Percentiles rank a stretch among this genome's conserved stretches.
Evolutionary conservation across 2,329 filamentous ascomycete genomes (phyloP).

Genomic region (Hymenoscyphus salicellus): DNA sequence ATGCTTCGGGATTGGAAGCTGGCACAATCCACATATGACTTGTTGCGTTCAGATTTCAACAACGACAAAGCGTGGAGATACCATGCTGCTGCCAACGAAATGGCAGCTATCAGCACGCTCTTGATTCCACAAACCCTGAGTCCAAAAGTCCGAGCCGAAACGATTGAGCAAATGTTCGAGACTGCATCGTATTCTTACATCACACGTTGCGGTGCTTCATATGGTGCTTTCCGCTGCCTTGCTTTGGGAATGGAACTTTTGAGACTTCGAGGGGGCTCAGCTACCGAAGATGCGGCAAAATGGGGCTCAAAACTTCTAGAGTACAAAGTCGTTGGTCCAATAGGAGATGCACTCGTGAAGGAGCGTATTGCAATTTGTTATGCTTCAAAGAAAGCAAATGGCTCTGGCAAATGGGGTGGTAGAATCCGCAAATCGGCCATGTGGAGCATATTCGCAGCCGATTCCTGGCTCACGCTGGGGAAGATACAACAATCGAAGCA

Average conservation of each 20-base stretch:
- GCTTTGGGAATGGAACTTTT: constrained; percentile 77
- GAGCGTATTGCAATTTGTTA: constrained; percentile 87
- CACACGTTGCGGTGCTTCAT: constrained; percentile 75
- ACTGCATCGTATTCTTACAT: constrained; percentile 90
- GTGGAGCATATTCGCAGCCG: constrained; percentile 80
- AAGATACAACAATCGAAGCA: constrained; percentile 76
- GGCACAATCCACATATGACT: constrained; percentile 85
- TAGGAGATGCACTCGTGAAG: constrained; percentile 79
- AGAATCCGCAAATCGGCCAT: constrained; percentile 81
- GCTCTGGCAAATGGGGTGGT: constrained; percentile 65
- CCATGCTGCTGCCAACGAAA: constrained; percentile 90
- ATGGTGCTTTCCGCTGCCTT: constrained; percentile 76
- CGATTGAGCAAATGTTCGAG: constrained; percentile 82
- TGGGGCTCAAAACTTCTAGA: constrained; percentile 84
- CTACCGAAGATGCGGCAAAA: constrained; percentile 79
- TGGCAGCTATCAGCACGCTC: constrained; percentile 82
- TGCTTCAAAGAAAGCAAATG: constrained; percentile 65
- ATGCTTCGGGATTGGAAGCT: constrained; percentile 97
- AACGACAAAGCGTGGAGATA: constrained; percentile 97
- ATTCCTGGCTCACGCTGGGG: constrained; percentile 75
- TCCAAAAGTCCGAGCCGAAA: constrained; percentile 75
- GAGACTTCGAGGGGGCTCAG: constrained; percentile 72
- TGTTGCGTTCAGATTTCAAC: constrained; percentile 82
- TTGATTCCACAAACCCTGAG: constrained; percentile 70
- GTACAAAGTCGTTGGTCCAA: constrained; percentile 66